Conservation (phyloP, 768 basidiomycete species). For the Rhodotorula kratochvilovae region DNA sequence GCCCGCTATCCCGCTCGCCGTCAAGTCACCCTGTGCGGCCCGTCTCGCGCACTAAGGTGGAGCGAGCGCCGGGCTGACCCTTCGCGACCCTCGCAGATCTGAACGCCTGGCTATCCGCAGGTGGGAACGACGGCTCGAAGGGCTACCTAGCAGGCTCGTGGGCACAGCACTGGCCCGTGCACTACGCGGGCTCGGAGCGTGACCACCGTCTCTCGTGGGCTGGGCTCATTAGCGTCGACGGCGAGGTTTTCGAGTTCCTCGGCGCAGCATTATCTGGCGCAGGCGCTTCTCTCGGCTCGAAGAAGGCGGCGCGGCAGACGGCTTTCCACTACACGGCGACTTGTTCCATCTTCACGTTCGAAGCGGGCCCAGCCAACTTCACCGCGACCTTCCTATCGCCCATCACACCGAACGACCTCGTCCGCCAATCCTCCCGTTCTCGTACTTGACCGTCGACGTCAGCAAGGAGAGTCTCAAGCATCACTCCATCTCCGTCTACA, state of each 20-base stretch:
- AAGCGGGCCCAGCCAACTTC: constrained; percentile 40
- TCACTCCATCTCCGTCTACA: constrained; percentile 18
- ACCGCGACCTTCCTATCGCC: constrained; percentile 44
- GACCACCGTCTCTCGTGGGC: constrained; percentile 14
- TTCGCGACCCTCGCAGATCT: constrained; percentile 6
- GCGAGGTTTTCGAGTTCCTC: constrained; percentile 25
- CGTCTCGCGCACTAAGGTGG: too few relatives aligned
- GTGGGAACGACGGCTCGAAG: constrained; percentile 6
- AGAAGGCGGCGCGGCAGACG: background rate
- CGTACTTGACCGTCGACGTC: constrained; percentile 25
- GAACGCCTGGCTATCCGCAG: constrained; percentile 18
- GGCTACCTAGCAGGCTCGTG: constrained; percentile 23
- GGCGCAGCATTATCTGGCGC: constrained; percentile 9
- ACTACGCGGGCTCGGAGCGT: constrained; percentile 3
- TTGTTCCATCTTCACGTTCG: constrained; percentile 26
- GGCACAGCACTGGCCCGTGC: constrained; percentile 29
- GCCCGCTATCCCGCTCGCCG: constrained; percentile 32
- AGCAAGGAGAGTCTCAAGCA: background rate
- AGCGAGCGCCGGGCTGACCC: background rate
- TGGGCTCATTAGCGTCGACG: constrained; percentile 29
- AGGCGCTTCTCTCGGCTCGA: too few relatives aligned
- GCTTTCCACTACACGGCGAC: constrained; percentile 27
- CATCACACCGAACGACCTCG: constrained; percentile 26
- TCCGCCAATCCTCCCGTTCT: constrained; percentile 25
- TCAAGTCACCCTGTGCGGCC: constrained; percentile 26